Evolutionary conservation across 2,329 filamentous ascomycete species (phyloP).

Genomic region (Lecanicillium sp.): DNA sequence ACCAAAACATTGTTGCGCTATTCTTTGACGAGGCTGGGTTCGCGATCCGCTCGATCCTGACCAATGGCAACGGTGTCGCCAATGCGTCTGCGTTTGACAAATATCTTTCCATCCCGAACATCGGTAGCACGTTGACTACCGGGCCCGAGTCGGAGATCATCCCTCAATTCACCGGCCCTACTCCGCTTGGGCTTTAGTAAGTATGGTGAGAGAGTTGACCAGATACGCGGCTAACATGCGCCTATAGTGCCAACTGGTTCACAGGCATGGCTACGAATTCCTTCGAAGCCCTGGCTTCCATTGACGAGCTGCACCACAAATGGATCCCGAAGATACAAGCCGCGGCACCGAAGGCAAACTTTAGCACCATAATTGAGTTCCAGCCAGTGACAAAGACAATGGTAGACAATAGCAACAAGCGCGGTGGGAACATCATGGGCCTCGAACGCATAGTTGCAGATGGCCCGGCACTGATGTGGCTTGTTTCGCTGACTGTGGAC

Average conservation of each 20-base stretch:
- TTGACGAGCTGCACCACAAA: constrained; percentile 20
- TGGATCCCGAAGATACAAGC: constrained; percentile 19
- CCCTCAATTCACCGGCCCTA: constrained; percentile 22
- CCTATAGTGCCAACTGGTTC: constrained; percentile 21
- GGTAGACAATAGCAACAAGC: constrained; percentile 13
- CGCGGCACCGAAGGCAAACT: constrained; percentile 15
- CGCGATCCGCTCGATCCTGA: constrained; percentile 15
- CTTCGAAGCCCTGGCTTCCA: constrained; percentile 20
- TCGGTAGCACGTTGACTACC: constrained; percentile 15
- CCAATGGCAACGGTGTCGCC: constrained; percentile 18
- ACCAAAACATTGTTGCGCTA: constrained; percentile 20
- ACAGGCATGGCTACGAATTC: constrained; percentile 20
- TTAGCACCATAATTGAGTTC: constrained; percentile 21
- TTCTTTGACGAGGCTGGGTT: constrained; percentile 13
- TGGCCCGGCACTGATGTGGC: constrained; percentile 27
- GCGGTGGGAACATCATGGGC: constrained; percentile 24
- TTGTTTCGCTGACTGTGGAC: constrained; percentile 29
- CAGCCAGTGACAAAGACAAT: constrained; percentile 23
- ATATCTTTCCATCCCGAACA: constrained; percentile 13
- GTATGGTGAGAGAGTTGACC: neutral
- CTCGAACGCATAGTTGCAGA: constrained; percentile 25
- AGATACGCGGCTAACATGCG: neutral
- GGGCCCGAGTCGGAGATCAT: constrained; percentile 20
- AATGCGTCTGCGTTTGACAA: constrained; percentile 17
- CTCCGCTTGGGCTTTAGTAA: constrained; percentile 20